These are phyloP conservation scores for Debaryomycetaceae sp. DNA, from an alignment of 1,139 yeast genomes.

Conservation along the genomic window DNA sequence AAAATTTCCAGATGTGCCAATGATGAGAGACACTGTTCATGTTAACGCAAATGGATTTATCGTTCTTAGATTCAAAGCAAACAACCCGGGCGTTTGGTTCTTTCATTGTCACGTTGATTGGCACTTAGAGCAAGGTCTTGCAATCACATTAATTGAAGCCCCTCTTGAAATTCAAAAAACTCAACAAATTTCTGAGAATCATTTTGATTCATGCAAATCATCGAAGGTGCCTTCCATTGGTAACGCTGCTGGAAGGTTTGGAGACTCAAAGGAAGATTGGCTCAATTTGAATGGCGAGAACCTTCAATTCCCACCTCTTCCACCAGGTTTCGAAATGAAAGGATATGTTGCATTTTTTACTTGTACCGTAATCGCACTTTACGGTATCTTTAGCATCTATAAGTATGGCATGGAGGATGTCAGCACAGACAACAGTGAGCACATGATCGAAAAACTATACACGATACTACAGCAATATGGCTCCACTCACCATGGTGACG, in stretches of 20 bases:
- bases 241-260: slow-evolving; percentile 79
- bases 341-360: slow-evolving; percentile 87
- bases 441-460: slow-evolving; percentile 49
- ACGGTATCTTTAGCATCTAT: slow-evolving; percentile 74
- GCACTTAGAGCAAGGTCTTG: slow-evolving; percentile 63
- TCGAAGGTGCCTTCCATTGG: slow-evolving; percentile 53
- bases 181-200: slow-evolving; percentile 51
- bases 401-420: slow-evolving; percentile 81
- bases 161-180: slow-evolving; percentile 53
- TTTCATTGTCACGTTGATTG: slow-evolving; percentile 67
- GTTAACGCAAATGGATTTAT: slow-evolving; percentile 69
- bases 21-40: slow-evolving; percentile 66
- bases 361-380: slow-evolving; percentile 72
- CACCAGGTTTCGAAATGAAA: slow-evolving; percentile 82
- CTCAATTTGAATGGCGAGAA: slow-evolving; percentile 70
- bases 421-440: slow-evolving; percentile 50
- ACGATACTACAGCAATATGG: slow-evolving; percentile 34
- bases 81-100: slow-evolving; percentile 62
- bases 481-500: slow-evolving; percentile 12
- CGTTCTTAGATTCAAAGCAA: slow-evolving; percentile 53
- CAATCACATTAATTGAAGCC: slow-evolving; percentile 48
- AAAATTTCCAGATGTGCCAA: slow-evolving; percentile 48
- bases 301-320: slow-evolving; percentile 60
- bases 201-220: slow-evolving; percentile 56
- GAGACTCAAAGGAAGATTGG: slow-evolving; percentile 41